Evolutionary conservation across 768 basidiomycete species (phyloP).

Genomic region (Leccinum ochraceum): DNA sequence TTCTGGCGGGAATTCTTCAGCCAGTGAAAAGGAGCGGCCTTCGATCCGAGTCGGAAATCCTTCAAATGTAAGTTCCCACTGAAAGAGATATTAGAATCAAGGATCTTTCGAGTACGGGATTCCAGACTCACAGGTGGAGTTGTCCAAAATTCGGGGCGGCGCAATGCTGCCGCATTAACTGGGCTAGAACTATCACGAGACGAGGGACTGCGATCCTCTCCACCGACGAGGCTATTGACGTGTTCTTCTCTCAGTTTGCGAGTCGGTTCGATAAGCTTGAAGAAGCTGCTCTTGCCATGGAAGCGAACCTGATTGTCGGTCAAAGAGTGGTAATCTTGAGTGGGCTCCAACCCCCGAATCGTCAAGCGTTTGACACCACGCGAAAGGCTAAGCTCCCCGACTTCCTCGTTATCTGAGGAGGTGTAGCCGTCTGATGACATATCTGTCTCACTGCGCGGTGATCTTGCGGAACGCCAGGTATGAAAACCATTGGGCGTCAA

Average conservation of each 20-base stretch:
- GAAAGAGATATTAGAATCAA: conserved; percentile 1
- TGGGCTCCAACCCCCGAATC: conserved; percentile 39
- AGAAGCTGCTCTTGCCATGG: conserved; percentile 62
- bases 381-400: conserved; percentile 41
- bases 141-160: conserved; percentile 57
- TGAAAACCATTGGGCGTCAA: conserved; percentile 9
- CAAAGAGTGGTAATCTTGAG: conserved; percentile 32
- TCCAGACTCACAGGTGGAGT: conserved; percentile 48
- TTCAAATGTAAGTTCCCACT: conserved; percentile 67
- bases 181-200: conserved; percentile 24
- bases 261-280: conserved; percentile 54
- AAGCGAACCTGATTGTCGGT: conserved; percentile 50
- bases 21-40: conserved; percentile 35
- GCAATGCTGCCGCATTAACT: conserved; percentile 22
- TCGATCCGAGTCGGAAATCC: conserved; percentile 36
- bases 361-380: conserved; percentile 40
- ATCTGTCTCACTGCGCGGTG: conserved; percentile 31
- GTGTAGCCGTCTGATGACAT: conserved; percentile 28
- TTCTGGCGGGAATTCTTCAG: conserved; percentile 57
- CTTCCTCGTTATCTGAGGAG: conserved; percentile 39
- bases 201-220: conserved; percentile 17
- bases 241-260: conserved; percentile 55
- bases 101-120: background rate
- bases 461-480: conserved; percentile 19
- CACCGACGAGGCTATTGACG: conserved; percentile 38